phyloP scores from a whole-genome alignment of 2,329 filamentous ascomycete species.

The Sporothrix dimorphospora region DNA sequence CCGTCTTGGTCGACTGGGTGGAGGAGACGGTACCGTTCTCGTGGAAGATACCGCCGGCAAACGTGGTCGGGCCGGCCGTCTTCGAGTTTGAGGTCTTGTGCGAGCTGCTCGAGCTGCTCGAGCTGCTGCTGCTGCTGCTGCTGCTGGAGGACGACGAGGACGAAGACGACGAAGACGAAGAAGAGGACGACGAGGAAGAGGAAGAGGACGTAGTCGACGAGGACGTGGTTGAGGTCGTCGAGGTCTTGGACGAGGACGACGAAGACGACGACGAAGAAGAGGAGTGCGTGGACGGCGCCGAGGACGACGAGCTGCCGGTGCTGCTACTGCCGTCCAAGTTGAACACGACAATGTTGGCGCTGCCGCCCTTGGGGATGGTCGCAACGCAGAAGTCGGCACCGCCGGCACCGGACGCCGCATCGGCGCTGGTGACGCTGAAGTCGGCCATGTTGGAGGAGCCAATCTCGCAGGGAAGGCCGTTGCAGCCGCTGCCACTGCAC shows the following conservation, averaged over 20 bases:
- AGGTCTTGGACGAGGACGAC: constrained; percentile 27
- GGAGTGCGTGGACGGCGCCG: constrained; percentile 31
- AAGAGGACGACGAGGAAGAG: constrained; percentile 28
- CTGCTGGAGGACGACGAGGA: constrained; percentile 26
- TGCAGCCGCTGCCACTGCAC: constrained; percentile 68
- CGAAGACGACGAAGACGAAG: constrained; percentile 31
- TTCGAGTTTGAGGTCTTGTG: constrained; percentile 12
- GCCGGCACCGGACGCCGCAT: constrained; percentile 63
- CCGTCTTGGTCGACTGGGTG: constrained; percentile 24
- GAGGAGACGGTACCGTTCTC: constrained; percentile 47
- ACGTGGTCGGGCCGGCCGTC: constrained; percentile 34
- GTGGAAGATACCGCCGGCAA: constrained; percentile 56
- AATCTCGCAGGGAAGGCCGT: constrained; percentile 74
- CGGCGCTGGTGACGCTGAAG: constrained; percentile 61
- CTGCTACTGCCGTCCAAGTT: constrained; percentile 46
- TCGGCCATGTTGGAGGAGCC: constrained; percentile 60
- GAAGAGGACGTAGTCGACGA: constrained; percentile 39
- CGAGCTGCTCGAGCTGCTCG: constrained; percentile 29
- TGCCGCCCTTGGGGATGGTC: constrained; percentile 68
- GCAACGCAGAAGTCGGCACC: constrained; percentile 75
- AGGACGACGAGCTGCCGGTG: constrained; percentile 32
- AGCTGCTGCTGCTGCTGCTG: constrained; percentile 5
- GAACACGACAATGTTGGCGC: constrained; percentile 69
- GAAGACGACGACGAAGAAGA: constrained; percentile 40
- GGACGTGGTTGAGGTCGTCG: constrained; percentile 31